These are phyloP conservation scores for Gaeumannomyces tritici DNA, from an alignment of 2,329 filamentous ascomycete species.

Conservation along the genomic window DNA sequence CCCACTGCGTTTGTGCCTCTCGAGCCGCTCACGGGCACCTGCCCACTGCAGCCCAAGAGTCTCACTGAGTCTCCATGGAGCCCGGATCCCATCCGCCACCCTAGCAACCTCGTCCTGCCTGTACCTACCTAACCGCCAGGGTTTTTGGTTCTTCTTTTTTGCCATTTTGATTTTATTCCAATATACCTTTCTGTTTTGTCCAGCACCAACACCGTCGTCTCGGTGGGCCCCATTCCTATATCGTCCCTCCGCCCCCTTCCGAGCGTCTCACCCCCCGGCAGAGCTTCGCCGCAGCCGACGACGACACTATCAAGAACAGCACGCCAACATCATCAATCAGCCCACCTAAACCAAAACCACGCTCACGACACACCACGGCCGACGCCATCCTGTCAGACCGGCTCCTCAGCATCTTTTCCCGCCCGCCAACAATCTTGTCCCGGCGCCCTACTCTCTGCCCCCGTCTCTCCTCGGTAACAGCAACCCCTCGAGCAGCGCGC, in stretches of 20 bases:
- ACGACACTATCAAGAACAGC: background rate
- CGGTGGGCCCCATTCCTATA: background rate
- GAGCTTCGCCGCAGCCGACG: background rate
- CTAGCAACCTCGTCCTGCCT: background rate
- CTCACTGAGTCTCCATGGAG: background rate
- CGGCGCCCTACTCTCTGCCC: no score
- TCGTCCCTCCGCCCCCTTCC: background rate
- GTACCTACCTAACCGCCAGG: background rate
- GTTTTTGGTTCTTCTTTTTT: background rate
- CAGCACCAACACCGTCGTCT: background rate
- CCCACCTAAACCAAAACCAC: background rate
- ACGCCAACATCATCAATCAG: background rate
- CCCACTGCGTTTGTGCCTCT: background rate
- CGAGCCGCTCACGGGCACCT: background rate
- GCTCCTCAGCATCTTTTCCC: background rate
- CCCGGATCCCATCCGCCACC: background rate
- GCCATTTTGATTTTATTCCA: background rate
- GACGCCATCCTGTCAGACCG: background rate
- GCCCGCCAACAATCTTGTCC: background rate
- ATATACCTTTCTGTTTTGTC: background rate
- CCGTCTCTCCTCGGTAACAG: background rate
- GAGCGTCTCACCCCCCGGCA: no score
- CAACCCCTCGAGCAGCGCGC: background rate
- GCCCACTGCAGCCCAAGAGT: no score
- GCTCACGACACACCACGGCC: background rate